phyloP scores from a whole-genome alignment of 768 basidiomycete genomes.

The Leccinum sublutescens region DNA sequence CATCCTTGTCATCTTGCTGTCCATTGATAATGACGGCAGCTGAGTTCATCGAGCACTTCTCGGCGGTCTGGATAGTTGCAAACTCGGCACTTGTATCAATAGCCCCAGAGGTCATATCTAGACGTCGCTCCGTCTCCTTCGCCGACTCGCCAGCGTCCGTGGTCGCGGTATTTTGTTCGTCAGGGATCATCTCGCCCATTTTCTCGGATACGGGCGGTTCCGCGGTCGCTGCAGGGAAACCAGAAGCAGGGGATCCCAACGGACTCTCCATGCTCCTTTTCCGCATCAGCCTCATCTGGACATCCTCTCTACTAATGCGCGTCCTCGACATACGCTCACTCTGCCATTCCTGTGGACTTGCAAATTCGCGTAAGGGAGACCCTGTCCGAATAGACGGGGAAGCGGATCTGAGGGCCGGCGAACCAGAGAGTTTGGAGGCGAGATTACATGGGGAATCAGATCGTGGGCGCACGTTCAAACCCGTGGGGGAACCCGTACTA shows the following conservation, averaged over 20 bases:
- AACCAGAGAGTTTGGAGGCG: slow-evolving; percentile 16
- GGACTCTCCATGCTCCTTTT: slow-evolving; percentile 47
- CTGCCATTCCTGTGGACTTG: slow-evolving; percentile 22
- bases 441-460: slow-evolving; percentile 25
- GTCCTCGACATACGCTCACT: slow-evolving; percentile 30
- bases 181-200: neutral
- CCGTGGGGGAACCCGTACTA: slow-evolving; percentile 20
- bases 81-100: slow-evolving; percentile 45
- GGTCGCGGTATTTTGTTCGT: neutral
- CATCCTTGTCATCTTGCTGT: neutral
- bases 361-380: slow-evolving; percentile 28
- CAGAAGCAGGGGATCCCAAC: slow-evolving; percentile 20
- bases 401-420: slow-evolving; percentile 18
- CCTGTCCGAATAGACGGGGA: slow-evolving; percentile 25
- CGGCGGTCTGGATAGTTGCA: slow-evolving; percentile 48
- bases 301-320: slow-evolving; percentile 53
- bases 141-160: slow-evolving; percentile 7
- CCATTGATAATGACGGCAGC: neutral
- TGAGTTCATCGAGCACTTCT: slow-evolving; percentile 37
- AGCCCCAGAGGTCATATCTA: slow-evolving; percentile 37
- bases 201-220: neutral
- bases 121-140: slow-evolving; percentile 34
- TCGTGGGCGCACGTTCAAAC: slow-evolving; percentile 15
- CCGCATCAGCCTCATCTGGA: slow-evolving; percentile 47
- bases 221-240: slow-evolving; percentile 8